Evolutionary conservation across 164 flowering plant genomes (phyloP), one percentile per base, ranked within the genome.

Genomic region (Aristolochia contorta): DNA sequence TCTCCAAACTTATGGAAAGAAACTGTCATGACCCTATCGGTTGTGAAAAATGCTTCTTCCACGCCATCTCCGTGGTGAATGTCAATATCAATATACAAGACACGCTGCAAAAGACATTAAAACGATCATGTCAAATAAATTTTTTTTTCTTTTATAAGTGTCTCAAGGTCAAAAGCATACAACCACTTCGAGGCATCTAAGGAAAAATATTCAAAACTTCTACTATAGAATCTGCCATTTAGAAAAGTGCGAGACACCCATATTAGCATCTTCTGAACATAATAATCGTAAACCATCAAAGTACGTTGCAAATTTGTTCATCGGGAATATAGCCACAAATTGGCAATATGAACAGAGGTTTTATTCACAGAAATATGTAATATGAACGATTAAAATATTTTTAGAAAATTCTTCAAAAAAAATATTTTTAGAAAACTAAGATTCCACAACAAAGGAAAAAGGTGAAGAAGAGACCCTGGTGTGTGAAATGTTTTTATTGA

Each of bases 51-150:
- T 45, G 92, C 95, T 73, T 89, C 93, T 70, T 90, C 97, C 16
- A 90, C 94, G 43, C 94, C 94, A 75, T 90, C 92, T 65, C 92
- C 97, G 65, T 87, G 96, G 77, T 91, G 96, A 52, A 90, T 75
- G 61, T 87, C 93, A 67, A 90, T 90, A 69, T 85, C 92, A 2
- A 90, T 79, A 69, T 87, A 89, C 41, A 89, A 69, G 12, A 89
- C 96, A 67, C 96, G 89, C 94, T 89, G 89, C 79, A 65, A 47
- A 46, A 30, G 18, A 16, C 19, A 58, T 58, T 52, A 66, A 37
- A 30, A 0, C 3, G 21, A 12, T 18, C 24, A 13, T 2, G 43
- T 15, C 24, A 32, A 14, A 24, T 12, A 5, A 15, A 24, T 27
- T 13, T 4, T 13, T 4, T 55, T 55, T 55, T 2, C 30, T 24